Evolutionary conservation across 495 filamentous ascomycete genomes (phyloP).

Genomic region (Pseudoneurospora amorphoporcata): DNA sequence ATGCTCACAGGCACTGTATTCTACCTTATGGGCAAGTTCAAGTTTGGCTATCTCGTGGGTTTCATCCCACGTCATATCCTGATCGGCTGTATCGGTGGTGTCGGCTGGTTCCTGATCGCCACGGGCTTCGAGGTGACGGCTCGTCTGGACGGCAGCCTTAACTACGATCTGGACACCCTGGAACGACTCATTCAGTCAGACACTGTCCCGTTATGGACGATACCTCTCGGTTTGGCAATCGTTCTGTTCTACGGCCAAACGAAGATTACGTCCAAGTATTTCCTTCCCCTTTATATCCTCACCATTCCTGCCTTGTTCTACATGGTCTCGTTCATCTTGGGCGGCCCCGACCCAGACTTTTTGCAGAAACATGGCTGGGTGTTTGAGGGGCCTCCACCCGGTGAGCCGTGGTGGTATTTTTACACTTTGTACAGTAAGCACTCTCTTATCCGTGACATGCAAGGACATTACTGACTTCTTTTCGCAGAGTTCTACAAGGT

Average conservation of each 20-base stretch:
- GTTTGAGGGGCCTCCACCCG: constrained; percentile 71
- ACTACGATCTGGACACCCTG: constrained; percentile 67
- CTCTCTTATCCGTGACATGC: neutral
- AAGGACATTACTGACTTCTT: constrained; percentile 16
- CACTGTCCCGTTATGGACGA: constrained; percentile 71
- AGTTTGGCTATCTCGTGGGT: constrained; percentile 80
- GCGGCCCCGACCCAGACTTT: constrained; percentile 47
- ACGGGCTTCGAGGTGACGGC: constrained; percentile 95
- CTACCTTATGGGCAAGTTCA: constrained; percentile 76
- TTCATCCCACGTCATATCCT: constrained; percentile 95
- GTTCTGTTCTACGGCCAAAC: constrained; percentile 65
- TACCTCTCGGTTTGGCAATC: constrained; percentile 67
- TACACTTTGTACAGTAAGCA: constrained; percentile 81
- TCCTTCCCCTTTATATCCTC: constrained; percentile 82
- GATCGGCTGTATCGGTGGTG: constrained; percentile 95
- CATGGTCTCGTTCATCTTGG: constrained; percentile 57
- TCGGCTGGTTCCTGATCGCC: constrained; percentile 88
- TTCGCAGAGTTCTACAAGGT: constrained; percentile 57
- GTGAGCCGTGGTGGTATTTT: constrained; percentile 92
- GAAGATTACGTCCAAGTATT: constrained; percentile 65
- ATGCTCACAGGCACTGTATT: constrained; percentile 85
- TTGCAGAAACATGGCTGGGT: constrained; percentile 75
- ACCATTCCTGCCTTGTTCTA: constrained; percentile 74
- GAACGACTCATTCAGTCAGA: constrained; percentile 57
- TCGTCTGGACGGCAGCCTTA: constrained; percentile 69